These are phyloP conservation scores for Ormosia emarginata DNA, from an alignment of 306 rosid species.

Conservation along the genomic window DNA sequence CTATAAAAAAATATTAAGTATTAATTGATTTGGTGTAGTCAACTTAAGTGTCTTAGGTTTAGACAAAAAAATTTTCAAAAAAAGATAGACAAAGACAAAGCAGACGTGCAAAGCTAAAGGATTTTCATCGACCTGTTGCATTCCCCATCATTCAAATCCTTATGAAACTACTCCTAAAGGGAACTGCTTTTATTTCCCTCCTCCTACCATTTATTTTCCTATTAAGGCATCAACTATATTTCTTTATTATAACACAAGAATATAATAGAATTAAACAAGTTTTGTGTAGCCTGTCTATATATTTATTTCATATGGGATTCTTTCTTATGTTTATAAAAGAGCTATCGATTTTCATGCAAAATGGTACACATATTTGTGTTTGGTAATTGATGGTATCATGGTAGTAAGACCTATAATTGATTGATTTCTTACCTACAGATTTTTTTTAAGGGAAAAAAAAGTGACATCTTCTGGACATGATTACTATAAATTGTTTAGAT, in stretches of 20 bases:
- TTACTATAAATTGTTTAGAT: background rate
- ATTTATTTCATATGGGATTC: background rate
- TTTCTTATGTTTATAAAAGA: background rate
- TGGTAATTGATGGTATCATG: background rate
- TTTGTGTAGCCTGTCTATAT: too few species aligned
- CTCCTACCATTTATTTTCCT: background rate
- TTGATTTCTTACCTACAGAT: background rate
- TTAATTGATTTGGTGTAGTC: too few species aligned
- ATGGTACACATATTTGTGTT: background rate
- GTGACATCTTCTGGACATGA: background rate
- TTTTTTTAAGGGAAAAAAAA: too few species aligned
- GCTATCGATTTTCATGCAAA: background rate
- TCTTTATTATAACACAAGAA: too few species aligned
- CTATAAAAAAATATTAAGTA: too few species aligned
- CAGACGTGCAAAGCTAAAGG: slow-evolving; percentile 12
- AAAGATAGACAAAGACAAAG: too few species aligned
- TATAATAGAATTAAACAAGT: background rate
- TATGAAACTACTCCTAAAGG: slow-evolving; percentile 14
- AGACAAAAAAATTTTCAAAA: too few species aligned
- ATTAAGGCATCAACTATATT: background rate
- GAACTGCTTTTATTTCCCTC: background rate
- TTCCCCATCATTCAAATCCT: background rate
- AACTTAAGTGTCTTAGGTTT: too few species aligned
- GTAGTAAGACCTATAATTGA: background rate
- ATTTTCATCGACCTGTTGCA: slow-evolving; percentile 15